phyloP scores from a whole-genome alignment of 345 rosid genomes.

The Gossypium arboreum region DNA sequence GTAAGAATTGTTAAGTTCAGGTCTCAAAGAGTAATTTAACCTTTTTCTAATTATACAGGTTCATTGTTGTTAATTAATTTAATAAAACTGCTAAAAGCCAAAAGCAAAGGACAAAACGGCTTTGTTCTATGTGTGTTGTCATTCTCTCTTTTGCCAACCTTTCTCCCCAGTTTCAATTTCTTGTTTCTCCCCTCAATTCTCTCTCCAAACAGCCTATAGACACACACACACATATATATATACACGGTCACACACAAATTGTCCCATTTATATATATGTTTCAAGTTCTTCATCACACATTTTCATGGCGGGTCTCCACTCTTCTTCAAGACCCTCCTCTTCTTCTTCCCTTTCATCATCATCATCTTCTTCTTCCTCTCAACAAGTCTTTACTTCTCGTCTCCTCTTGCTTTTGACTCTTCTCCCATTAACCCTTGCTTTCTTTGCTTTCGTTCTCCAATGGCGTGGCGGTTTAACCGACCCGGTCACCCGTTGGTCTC shows the following conservation, averaged over 20 bases:
- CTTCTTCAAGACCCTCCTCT: conserved; percentile 25
- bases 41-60: too few relatives aligned
- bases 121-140: not conserved
- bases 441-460: conserved; percentile 65
- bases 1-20: too few relatives aligned
- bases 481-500: conserved; percentile 46
- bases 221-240: not conserved
- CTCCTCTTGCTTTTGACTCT: conserved; percentile 47
- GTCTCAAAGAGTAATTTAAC: too few relatives aligned
- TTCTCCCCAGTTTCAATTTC: not conserved
- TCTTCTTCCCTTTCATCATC: conserved; percentile 20
- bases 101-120: conserved; percentile 24
- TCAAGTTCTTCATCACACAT: conserved; percentile 19
- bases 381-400: conserved; percentile 32
- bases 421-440: conserved; percentile 52
- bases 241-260: not conserved
- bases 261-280: not conserved
- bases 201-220: not conserved
- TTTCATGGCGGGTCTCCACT: conserved; percentile 46
- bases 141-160: conserved; percentile 8
- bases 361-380: conserved; percentile 16
- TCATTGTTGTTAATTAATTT: too few relatives aligned
- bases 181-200: not conserved
- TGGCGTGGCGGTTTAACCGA: conserved; percentile 58
- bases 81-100: not conserved